Evolutionary conservation across 805 yeast species (phyloP), one percentile per base, ranked within the genome.

Genomic region (Lipomyces orientalis): DNA sequence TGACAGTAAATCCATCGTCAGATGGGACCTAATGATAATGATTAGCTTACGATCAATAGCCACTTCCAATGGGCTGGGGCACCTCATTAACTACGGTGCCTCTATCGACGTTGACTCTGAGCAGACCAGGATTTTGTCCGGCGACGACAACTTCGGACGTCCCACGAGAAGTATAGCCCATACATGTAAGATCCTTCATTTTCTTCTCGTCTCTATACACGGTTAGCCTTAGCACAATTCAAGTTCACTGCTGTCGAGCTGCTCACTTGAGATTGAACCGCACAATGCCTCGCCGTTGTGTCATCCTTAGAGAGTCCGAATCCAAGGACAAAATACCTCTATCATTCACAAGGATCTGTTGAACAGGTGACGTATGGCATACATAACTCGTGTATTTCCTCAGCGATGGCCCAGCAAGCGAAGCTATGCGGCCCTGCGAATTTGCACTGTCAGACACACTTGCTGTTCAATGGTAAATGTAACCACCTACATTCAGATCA

Each of bases 291-390:
- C 87, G 81, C 66, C 89, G 81, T 59, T 83, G 83, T 1, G 88
- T 83, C 64, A 88, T 76, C 60, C 86, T 81, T 12, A 90, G 71
- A 0, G 85, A 81, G 60, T 83, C 82, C 7, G 80, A 78, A 19
- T 89, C 84, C 8, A 89, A 76, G 0, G 91, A 80, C 8, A 89
- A 65, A 1, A 90, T 78, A n/a, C 90, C 91, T 61, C 83, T 82
- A 34, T 82, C 83, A 70, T 87, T 85, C 31, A 86, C 79, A 56
- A 88, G 73, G 12, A 90, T 76, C 73, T 87, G 88, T 25, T 79
- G 75, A 0, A 89, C 85, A 0, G 87, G 80, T 0, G 80, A 74
- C 2, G 78, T 74, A 61, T 87, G 90, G 0, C 87, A 89, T 25
- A 79, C 77, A 65, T 85, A 86, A 39, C 90, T 79, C 3, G 89